Evolutionary conservation across 306 rosid genomes (phyloP), one percentile per base, ranked within the genome.

Genomic region (Morella rubra): DNA sequence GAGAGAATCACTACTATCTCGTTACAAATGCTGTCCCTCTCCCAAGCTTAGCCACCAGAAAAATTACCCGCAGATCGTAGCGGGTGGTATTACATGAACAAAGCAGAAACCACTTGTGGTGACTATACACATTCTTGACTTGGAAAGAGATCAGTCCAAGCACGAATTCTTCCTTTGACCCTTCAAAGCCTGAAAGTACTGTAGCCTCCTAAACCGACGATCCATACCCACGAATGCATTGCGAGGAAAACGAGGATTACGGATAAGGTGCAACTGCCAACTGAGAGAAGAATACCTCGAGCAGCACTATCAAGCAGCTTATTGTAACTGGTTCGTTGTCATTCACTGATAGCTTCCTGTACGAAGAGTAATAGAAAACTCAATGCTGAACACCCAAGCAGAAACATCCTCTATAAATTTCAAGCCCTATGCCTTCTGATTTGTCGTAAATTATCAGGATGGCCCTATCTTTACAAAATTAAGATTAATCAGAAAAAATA

Each of bases 151-250:
- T 11, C 76, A 54, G 59, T 79, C 85, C 77, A 44, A 77, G 69
- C 74, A 76, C 61, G 84, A 77, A 66, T 69, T 77, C 85, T 75
- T 78, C 47, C 73, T 61, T 74, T 66, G 44, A 82, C 66, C 15
- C 16, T 66, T 90, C 85, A 93, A 77, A 91, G 96, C 84, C 97
- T 88, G 81, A 93, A 93, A 70, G 89, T 86, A 87, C 79, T 84
- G 88, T 87, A 93, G 81, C 96, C 96, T 82, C 98, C 96, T 16
- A 82, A 80, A 56, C 91, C 89, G 98, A 88, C 70, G 97, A 90
- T 77, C 92, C 97, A 69, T 93, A 91, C 18, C 87, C 93, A 7
- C 82, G 81, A 72, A 90, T 46, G 94, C n/a, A 84, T 82, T 87
- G 98, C 0, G 92, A 79, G 56, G 97, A 37, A 71, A 92, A 71